These are phyloP conservation scores for Candida montana DNA, from an alignment of 805 yeast species.

Conservation along the genomic window DNA sequence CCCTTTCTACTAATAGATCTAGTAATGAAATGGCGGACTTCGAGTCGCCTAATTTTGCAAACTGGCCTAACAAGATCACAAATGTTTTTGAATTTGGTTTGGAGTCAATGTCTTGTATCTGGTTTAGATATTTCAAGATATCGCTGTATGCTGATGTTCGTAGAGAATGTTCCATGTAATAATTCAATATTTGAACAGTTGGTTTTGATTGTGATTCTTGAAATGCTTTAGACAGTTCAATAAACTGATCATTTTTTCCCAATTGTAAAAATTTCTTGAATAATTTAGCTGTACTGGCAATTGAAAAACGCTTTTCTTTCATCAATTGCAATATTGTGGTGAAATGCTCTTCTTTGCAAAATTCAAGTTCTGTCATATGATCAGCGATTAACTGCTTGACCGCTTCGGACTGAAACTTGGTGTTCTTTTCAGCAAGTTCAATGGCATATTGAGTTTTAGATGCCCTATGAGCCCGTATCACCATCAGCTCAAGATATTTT, in stretches of 20 bases:
- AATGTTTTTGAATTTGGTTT: conserved; percentile 15
- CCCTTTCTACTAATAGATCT: conserved; percentile 12
- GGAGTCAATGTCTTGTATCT: conserved; percentile 4
- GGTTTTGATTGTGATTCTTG: not conserved
- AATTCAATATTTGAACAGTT: conserved; percentile 4
- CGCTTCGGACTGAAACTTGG: not conserved
- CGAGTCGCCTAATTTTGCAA: conserved; percentile 18
- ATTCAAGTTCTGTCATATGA: not conserved
- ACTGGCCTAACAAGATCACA: conserved; percentile 14
- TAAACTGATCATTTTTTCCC: not conserved
- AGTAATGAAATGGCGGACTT: conserved; percentile 14
- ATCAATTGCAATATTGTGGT: not conserved
- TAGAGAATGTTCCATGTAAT: conserved; percentile 2
- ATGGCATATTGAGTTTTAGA: not conserved
- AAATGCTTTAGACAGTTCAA: not conserved
- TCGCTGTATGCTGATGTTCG: not conserved
- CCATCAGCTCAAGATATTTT: not conserved
- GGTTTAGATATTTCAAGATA: conserved; percentile 1
- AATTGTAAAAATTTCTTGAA: not conserved
- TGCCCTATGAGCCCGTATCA: not conserved
- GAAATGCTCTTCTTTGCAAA: not conserved
- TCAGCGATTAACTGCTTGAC: not conserved
- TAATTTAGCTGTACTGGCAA: not conserved
- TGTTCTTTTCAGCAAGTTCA: not conserved
- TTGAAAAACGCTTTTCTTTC: not conserved